Evolutionary conservation across 2,329 filamentous ascomycete species (phyloP).

Genomic region (Amauroascus niger): DNA sequence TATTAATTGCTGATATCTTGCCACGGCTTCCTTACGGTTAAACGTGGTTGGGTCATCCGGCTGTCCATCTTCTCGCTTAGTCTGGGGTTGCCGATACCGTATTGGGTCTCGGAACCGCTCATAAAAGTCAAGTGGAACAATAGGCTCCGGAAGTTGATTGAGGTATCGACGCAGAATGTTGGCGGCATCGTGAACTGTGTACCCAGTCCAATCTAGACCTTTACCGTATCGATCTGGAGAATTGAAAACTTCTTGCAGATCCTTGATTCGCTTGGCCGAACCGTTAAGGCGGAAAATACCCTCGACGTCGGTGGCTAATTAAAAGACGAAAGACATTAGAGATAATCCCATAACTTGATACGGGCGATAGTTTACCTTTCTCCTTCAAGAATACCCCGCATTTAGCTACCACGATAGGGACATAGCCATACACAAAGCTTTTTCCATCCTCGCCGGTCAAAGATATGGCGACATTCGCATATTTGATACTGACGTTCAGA

Average conservation of each 20-base stretch:
- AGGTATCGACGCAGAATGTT: constrained; percentile 93
- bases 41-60: constrained; percentile 64
- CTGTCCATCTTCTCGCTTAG: constrained; percentile 53
- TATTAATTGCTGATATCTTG: constrained; percentile 78
- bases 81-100: constrained; percentile 60
- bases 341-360: neutral
- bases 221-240: constrained; percentile 94
- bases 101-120: constrained; percentile 82
- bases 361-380: constrained; percentile 58
- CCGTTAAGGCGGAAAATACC: constrained; percentile 94
- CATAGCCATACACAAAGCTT: constrained; percentile 97
- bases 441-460: constrained; percentile 84
- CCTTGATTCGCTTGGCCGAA: constrained; percentile 96
- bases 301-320: constrained; percentile 80
- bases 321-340: constrained; percentile 19
- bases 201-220: constrained; percentile 91
- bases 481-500: constrained; percentile 85
- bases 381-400: constrained; percentile 96
- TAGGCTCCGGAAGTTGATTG: constrained; percentile 91
- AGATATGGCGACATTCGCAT: constrained; percentile 96
- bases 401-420: constrained; percentile 96
- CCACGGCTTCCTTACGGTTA: constrained; percentile 65
- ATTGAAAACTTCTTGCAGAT: constrained; percentile 83
- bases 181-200: constrained; percentile 95
- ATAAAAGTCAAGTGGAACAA: constrained; percentile 89